Evolutionary conservation across 257 asterid species (phyloP), one percentile per base, ranked within the genome.

Genomic region (Salvia hispanica): DNA sequence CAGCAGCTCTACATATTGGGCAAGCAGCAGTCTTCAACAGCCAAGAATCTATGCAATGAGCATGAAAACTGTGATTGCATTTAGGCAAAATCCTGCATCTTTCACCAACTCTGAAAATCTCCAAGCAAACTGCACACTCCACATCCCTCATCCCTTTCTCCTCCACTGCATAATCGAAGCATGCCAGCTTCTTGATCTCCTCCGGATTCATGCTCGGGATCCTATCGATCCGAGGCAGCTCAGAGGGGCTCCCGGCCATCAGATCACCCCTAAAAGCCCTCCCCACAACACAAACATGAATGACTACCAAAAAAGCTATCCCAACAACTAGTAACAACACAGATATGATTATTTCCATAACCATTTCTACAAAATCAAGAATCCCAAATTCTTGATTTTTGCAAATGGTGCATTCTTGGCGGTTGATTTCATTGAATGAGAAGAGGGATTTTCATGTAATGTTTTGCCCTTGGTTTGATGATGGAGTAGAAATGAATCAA

Each of bases 111-210:
- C 40, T 75, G 60, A 82, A 84, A 25, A 40, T 73, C 62, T 88
- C 96, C 79, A 86, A 71, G 42, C 96, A 88, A 33, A 88, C 91
- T 13, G 85, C 83, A 75, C 96, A 88, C 0, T 79, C 91, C 65
- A 28, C 53, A 39, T 44, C 72, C n/a, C 7, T 59, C 48, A 54
- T 2, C 53, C 42, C 72, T 2, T n/a, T 64, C 47, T 70, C 76
- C 33, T 76, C 86, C 68, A 59, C 51, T 16, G 40, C 62, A 79
- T 81, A 88, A 14, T 78, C 82, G 61, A 86, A 81, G 52, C 82
- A 74, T 3, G 96, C 89, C 78, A 88, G 58, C 39, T 72, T 77
- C 72, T 79, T 66, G 70, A 88, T 81, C 14, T 86, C 91, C 18
- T 79, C 94, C 6, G 53, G 47, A 3, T 74, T 77, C 83, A 88